A percentile compares a stretch with the other conserved stretches of the same genome.
phyloP scores from a whole-genome alignment of 2,329 filamentous ascomycete genomes.

The Coniochaeta sp. region DNA sequence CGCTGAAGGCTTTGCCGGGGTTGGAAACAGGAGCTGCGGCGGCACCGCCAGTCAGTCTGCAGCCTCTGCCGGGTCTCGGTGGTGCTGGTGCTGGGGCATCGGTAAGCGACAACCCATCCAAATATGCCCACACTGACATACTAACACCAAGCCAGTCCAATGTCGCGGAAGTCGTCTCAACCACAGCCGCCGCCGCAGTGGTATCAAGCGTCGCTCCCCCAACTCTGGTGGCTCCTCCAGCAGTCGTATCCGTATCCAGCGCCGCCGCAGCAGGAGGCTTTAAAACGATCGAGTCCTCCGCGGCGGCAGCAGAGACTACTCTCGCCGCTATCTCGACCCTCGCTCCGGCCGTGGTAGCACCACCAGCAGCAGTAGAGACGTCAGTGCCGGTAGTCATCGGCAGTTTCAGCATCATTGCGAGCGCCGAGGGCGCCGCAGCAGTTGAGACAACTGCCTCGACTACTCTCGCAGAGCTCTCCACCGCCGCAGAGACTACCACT shows the following conservation, averaged over 20 bases:
- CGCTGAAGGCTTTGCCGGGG: slow-evolving; percentile 12
- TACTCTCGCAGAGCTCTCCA: too few species aligned
- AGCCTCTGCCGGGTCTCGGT: neutral
- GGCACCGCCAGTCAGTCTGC: neutral
- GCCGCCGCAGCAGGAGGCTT: neutral
- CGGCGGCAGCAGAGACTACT: neutral
- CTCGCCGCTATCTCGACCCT: neutral
- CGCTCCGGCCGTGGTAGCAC: neutral
- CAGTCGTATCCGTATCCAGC: neutral
- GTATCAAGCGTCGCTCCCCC: too few species aligned
- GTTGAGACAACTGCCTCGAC: neutral
- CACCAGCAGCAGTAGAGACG: neutral
- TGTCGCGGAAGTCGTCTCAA: neutral
- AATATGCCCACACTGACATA: neutral
- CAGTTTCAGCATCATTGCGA: neutral
- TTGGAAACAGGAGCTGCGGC: slow-evolving; percentile 7
- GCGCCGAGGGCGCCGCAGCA: neutral
- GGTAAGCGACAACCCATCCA: too few species aligned
- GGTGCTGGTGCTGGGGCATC: neutral
- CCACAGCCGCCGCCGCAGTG: neutral
- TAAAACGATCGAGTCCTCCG: neutral
- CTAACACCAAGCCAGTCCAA: neutral
- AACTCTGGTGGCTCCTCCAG: too few species aligned
- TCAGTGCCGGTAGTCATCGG: neutral
- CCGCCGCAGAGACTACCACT: neutral